phyloP scores from a whole-genome alignment of 2,329 filamentous ascomycete genomes.

The Capronia coronata region DNA sequence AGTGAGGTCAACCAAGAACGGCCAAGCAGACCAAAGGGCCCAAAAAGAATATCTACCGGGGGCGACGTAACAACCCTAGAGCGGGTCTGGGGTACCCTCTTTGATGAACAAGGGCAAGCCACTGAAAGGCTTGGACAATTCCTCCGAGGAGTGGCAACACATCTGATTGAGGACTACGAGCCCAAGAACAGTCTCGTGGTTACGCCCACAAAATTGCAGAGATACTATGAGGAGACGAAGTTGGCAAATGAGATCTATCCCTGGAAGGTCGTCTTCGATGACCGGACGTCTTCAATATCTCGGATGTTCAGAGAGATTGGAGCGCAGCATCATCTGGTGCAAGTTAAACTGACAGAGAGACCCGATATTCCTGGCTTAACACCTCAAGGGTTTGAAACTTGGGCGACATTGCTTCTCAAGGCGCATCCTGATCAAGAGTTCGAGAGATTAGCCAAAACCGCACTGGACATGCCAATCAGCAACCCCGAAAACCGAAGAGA shows the following conservation, averaged over 20 bases:
- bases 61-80: slow-evolving; percentile 56
- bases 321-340: slow-evolving; percentile 60
- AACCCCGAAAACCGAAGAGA: slow-evolving; percentile 61
- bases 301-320: slow-evolving; percentile 52
- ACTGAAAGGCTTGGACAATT: slow-evolving; percentile 65
- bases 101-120: slow-evolving; percentile 60
- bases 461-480: slow-evolving; percentile 64
- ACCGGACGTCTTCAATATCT: slow-evolving; percentile 49
- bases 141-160: slow-evolving; percentile 64
- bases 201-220: slow-evolving; percentile 65
- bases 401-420: slow-evolving; percentile 66
- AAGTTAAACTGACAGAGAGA: slow-evolving; percentile 45
- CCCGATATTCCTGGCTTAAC: slow-evolving; percentile 61
- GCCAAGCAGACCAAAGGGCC: slow-evolving; percentile 33
- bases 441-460: slow-evolving; percentile 60
- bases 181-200: slow-evolving; percentile 65
- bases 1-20: slow-evolving; percentile 26
- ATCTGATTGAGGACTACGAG: slow-evolving; percentile 65
- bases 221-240: slow-evolving; percentile 63
- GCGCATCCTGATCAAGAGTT: slow-evolving; percentile 72
- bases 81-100: slow-evolving; percentile 69
- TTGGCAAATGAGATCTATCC: slow-evolving; percentile 61
- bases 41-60: slow-evolving; percentile 36
- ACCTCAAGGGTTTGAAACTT: slow-evolving; percentile 60
- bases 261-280: slow-evolving; percentile 58